Evolutionary conservation across 805 yeast species (phyloP), one percentile per base, ranked within the genome.

Genomic region (Ogataea ramenticola): DNA sequence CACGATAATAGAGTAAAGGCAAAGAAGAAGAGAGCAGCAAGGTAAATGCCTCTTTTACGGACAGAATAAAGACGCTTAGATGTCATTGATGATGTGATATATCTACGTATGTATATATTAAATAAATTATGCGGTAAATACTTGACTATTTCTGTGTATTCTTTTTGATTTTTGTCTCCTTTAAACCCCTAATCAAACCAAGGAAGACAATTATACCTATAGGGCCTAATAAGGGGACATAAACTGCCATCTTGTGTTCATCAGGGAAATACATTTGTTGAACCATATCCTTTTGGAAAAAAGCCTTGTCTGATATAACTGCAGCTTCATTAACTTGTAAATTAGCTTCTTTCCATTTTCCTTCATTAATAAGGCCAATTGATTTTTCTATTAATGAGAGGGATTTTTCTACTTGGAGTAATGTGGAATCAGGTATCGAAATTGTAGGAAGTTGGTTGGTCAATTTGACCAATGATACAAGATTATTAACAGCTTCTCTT

Each of bases 221-320:
- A 1, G 99, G 99, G 0, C 98, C 98, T 31, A 90, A 61, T 38
- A 91, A 66, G 0, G 99, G 99, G 57, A 88, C 68, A 52, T 89
- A 93, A 1, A 93, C 96, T 0, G 99, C 98, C 56, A 93, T 71
- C 61, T 87, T 90, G 59, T 91, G 99, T 61, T 91, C 97, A 50
- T 86, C 91, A 0, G 99, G 98, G 70, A 90, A 88, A 61, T 86
- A 89, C 44, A 84, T 87, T 58, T 91, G 97, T 56, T 88, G 95
- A 26, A 93, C 87, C 96, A 93, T 91, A 60, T 84, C 90, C 53
- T 86, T 86, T 53, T 91, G 95, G 61, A 91, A 91, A 55, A 91
- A 91, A 0, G 98, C 97, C 39, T 69, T 69, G 50, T 80, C 74
- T 0, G 96, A 84, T 39, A 72, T 64, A 14, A 65, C 56, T 36